A percentile compares a stretch with the other conserved stretches of the same genome.
Evolutionary conservation across 2,329 filamentous ascomycete species (phyloP).

Genomic region (Colletotrichum musicola): DNA sequence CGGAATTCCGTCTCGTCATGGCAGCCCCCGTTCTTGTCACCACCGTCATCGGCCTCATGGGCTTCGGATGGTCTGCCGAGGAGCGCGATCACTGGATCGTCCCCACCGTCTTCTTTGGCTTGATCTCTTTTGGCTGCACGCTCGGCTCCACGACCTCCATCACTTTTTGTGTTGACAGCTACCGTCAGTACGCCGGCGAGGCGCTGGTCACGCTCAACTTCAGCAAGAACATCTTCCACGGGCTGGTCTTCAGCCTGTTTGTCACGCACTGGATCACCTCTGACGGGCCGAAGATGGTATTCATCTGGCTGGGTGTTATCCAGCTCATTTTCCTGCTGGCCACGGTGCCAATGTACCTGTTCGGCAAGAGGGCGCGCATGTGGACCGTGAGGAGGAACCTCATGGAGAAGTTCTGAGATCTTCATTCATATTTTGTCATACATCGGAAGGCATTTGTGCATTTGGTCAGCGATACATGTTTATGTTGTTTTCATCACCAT

Average conservation of each 20-base stretch:
- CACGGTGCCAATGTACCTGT: conserved; percentile 94
- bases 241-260: conserved; percentile 89
- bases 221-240: conserved; percentile 93
- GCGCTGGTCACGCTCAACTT: conserved; percentile 95
- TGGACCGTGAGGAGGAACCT: conserved; percentile 91
- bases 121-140: conserved; percentile 92
- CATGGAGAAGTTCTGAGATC: conserved; percentile 77
- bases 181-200: conserved; percentile 93
- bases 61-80: conserved; percentile 92
- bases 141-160: conserved; percentile 92
- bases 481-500: no score
- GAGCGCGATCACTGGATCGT: conserved; percentile 86
- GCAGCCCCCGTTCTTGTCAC: conserved; percentile 81
- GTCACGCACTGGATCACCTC: conserved; percentile 84
- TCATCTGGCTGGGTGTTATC: conserved; percentile 85
- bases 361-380: conserved; percentile 90
- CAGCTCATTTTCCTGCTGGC: conserved; percentile 81
- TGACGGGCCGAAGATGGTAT: conserved; percentile 83
- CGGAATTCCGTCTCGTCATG: conserved; percentile 94
- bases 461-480: no score
- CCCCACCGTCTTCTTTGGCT: conserved; percentile 91
- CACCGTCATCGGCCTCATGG: conserved; percentile 90
- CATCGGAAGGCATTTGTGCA: no score
- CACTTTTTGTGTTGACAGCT: conserved; percentile 94
- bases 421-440: background rate